Evolutionary conservation across 129 eudicot species (phyloP), one percentile per base, ranked within the genome.

Genomic region (Smallanthus sonchifolius): DNA sequence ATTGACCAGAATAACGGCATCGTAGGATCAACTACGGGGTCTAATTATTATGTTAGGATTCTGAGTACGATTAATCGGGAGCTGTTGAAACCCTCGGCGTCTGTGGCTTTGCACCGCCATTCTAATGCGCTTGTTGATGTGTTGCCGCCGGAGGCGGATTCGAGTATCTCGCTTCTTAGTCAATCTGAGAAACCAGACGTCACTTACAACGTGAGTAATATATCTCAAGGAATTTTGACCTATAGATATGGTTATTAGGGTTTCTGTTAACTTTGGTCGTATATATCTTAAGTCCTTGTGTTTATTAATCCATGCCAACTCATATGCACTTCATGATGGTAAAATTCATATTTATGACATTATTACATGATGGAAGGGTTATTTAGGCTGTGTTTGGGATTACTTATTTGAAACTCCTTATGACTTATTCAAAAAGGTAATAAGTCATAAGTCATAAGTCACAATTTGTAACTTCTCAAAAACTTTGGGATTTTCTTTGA

Each of bases 151-250:
- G 96, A 91, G 76, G 96, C 96, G 4, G 97, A 91, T 74, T 88
- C 97, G 3, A 91, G 97, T 77, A 88, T 91, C 6, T 88, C 97
- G 43, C 82, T 91, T 8, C 82, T 91, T 8, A 88, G 96, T 66
- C 96, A 88, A 44, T 84, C 92, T 10, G 97, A 91, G 91, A 91
- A 83, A 79, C 97, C 97, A n/a, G 97, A 88, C 56, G 96, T 91
- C 15, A 69, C 92, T 28, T 91, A 91, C 14, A 84, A 67, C 66
- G 97, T 91, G 60, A 83, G 90, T 83, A 6, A 17, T 67, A 19
- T 49, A 0, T 38, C 39, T 7, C 2, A 51, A 49, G 7, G 37
- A 52, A n/a, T 51, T 52, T 70, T 70, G 47, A 45, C 32, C 6
- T 74, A 4, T 4, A 10, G 37, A 36, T 44, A 10, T 45, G 20